These are phyloP conservation scores for Botrytis elliptica DNA, from an alignment of 2,329 filamentous ascomycete species.

Conservation along the genomic window DNA sequence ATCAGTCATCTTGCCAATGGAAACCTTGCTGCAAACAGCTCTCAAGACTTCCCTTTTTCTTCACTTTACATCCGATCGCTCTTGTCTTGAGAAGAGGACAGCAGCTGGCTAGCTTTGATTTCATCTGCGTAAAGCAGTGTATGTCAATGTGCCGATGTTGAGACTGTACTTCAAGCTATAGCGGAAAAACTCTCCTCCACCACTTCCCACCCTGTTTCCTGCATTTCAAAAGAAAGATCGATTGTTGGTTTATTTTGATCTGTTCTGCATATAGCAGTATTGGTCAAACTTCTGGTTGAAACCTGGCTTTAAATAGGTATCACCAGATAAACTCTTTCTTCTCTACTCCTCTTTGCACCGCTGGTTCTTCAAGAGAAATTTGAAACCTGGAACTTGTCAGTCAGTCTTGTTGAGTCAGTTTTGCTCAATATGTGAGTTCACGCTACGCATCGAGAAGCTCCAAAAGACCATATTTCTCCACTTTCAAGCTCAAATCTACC, in stretches of 20 bases:
- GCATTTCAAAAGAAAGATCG: background rate
- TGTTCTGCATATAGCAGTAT: background rate
- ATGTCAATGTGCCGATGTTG: background rate
- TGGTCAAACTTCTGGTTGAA: background rate
- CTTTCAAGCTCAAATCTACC: background rate
- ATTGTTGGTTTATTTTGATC: background rate
- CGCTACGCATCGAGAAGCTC: background rate
- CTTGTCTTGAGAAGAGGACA: background rate
- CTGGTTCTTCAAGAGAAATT: background rate
- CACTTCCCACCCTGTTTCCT: background rate
- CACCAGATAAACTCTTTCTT: background rate
- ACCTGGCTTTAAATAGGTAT: background rate
- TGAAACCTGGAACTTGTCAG: background rate
- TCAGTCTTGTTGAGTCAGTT: background rate
- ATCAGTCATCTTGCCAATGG: background rate
- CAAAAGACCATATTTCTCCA: background rate
- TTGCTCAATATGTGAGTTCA: background rate
- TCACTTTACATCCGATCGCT: background rate
- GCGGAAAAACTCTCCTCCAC: too few relatives aligned
- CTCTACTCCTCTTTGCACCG: background rate
- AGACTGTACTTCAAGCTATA: background rate
- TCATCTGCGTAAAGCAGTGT: background rate
- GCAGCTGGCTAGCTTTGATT: background rate
- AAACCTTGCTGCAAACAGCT: background rate
- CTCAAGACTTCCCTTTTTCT: background rate